Conservation (phyloP, 2,329 filamentous ascomycete genomes). For the Neonectria punicea region DNA sequence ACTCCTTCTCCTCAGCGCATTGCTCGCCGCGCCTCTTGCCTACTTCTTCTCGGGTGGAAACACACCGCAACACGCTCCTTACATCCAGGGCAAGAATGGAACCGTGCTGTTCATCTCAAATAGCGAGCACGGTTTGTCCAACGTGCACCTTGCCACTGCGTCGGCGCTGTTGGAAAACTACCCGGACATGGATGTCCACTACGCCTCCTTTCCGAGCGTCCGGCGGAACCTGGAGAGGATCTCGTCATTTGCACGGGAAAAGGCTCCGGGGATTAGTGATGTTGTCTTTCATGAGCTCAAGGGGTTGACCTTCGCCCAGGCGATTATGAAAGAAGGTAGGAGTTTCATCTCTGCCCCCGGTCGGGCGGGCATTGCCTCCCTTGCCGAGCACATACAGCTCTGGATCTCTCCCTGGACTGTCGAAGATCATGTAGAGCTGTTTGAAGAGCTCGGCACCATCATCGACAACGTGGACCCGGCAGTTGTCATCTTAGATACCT, state of each 20-base stretch:
- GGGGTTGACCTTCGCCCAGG: slow-evolving; percentile 33
- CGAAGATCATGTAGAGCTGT: slow-evolving; percentile 44
- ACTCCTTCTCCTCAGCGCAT: background rate
- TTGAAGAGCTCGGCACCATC: slow-evolving; percentile 38
- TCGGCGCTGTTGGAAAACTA: slow-evolving; percentile 48
- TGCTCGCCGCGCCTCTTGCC: background rate
- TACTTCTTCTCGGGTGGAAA: background rate
- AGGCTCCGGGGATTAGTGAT: slow-evolving; percentile 29
- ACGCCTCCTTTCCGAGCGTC: slow-evolving; percentile 45
- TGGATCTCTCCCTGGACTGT: slow-evolving; percentile 46
- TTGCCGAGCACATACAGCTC: slow-evolving; percentile 33
- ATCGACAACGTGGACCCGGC: slow-evolving; percentile 47
- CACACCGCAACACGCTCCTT: background rate
- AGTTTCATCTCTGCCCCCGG: slow-evolving; percentile 35
- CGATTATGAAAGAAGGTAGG: slow-evolving; percentile 13
- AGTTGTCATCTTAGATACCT: slow-evolving; percentile 47
- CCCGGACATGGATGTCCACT: slow-evolving; percentile 48
- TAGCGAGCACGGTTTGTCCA: slow-evolving; percentile 48
- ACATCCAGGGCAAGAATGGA: slow-evolving; percentile 38
- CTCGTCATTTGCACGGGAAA: slow-evolving; percentile 14
- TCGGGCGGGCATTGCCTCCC: slow-evolving; percentile 25
- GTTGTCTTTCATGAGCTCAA: slow-evolving; percentile 44
- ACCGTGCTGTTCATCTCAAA: slow-evolving; percentile 51
- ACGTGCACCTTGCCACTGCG: slow-evolving; percentile 51
- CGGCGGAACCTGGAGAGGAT: slow-evolving; percentile 29